Percentiles rank a stretch among this genome's conserved stretches.
These are phyloP conservation scores for Camelina laxa DNA, from an alignment of 345 rosid genomes.

Conservation along the genomic window DNA sequence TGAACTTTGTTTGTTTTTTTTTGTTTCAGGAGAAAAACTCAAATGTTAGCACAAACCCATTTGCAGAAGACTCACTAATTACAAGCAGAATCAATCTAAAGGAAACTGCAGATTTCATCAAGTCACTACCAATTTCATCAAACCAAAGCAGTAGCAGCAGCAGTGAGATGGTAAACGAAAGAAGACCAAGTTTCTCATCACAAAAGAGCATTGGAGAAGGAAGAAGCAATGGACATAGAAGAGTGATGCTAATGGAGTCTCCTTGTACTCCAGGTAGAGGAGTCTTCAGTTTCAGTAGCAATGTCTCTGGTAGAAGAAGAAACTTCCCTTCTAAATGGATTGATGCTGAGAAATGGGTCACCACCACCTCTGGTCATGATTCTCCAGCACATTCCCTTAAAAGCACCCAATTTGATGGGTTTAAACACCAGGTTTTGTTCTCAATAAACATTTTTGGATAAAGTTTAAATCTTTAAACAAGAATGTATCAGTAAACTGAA, in stretches of 20 bases:
- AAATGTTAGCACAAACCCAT: constrained; percentile 50
- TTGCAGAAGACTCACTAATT: constrained; percentile 64
- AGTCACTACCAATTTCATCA: constrained; percentile 56
- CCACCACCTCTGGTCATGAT: constrained; percentile 62
- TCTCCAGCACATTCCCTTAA: constrained; percentile 72
- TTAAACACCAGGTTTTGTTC: constrained; percentile 36
- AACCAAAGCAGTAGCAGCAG: constrained; percentile 40
- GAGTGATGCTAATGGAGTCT: constrained; percentile 53
- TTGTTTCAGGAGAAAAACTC: constrained; percentile 31
- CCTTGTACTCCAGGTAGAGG: constrained; percentile 89
- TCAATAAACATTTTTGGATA: background rate
- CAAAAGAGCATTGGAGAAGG: constrained; percentile 59
- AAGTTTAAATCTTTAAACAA: constrained; percentile 21
- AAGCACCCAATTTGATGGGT: constrained; percentile 48
- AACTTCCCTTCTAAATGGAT: constrained; percentile 95
- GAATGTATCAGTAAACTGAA: constrained; percentile 2
- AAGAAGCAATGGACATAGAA: constrained; percentile 59
- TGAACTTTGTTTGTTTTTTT: constrained; percentile 13
- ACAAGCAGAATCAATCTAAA: constrained; percentile 69
- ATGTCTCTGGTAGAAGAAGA: constrained; percentile 54
- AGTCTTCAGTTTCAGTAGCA: constrained; percentile 66
- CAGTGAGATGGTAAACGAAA: constrained; percentile 41
- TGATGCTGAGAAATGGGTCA: constrained; percentile 94
- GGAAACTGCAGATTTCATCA: constrained; percentile 78
- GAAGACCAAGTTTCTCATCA: constrained; percentile 51